Percentiles rank a stretch among this genome's conserved stretches.
phyloP scores from a whole-genome alignment of 106 monocot genomes.

The Apostasia shenzhenica region DNA sequence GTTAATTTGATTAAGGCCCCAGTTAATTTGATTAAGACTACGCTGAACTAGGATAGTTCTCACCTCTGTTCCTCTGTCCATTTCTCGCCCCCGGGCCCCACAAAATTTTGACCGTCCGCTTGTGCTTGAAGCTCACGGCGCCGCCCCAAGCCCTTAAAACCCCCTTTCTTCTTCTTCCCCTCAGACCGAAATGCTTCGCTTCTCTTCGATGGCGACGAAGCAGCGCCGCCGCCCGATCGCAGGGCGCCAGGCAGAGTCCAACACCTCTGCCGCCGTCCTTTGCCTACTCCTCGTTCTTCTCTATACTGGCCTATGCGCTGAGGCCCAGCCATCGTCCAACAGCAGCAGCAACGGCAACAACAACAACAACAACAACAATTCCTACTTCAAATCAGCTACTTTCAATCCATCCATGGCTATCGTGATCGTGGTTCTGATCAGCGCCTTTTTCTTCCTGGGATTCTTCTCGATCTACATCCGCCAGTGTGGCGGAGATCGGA shows the following conservation, averaged over 20 bases:
- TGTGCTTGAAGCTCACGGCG: too few relatives aligned
- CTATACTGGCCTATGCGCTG: constrained; percentile 5
- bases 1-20: too few relatives aligned
- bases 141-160: neutral
- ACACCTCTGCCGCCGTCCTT: neutral
- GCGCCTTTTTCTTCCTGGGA: constrained; percentile 71
- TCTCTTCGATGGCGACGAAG: neutral
- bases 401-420: constrained; percentile 76
- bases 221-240: neutral
- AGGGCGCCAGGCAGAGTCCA: neutral
- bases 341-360: constrained; percentile 5
- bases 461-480: constrained; percentile 88
- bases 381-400: constrained; percentile 1
- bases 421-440: constrained; percentile 62
- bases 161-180: neutral
- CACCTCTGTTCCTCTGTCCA: too few relatives aligned
- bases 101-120: too few relatives aligned
- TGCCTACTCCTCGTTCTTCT: constrained; percentile 10
- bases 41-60: too few relatives aligned
- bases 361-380: neutral
- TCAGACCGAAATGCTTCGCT: too few relatives aligned
- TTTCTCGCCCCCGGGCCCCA: too few relatives aligned
- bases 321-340: constrained; percentile 11
- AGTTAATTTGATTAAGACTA: too few relatives aligned
- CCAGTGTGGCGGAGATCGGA: constrained; percentile 30